Evolutionary conservation across 164 flowering plant species (phyloP).

Genomic region (Annona cherimola): DNA sequence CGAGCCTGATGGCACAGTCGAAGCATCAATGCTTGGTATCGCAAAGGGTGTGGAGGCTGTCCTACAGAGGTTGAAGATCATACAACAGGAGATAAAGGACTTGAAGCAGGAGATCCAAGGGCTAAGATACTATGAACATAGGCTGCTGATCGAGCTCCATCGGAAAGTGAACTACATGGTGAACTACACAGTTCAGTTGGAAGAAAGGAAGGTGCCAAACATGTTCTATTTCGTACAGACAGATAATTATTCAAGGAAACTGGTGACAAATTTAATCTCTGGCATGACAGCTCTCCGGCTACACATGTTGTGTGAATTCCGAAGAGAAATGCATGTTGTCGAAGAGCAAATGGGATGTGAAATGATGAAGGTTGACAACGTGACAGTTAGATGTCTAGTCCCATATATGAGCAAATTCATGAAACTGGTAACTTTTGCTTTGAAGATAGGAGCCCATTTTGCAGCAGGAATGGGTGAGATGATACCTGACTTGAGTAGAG

Average conservation of each 20-base stretch:
- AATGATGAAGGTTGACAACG: constrained; percentile 75
- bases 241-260: constrained; percentile 69
- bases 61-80: constrained; percentile 72
- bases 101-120: constrained; percentile 95
- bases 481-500: constrained; percentile 89
- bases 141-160: constrained; percentile 67
- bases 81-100: constrained; percentile 81
- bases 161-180: constrained; percentile 69
- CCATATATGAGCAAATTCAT: constrained; percentile 89
- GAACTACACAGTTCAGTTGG: constrained; percentile 61
- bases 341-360: constrained; percentile 90
- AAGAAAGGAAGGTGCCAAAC: constrained; percentile 88
- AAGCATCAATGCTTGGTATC: constrained; percentile 68
- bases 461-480: constrained; percentile 86
- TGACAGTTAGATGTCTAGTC: constrained; percentile 51
- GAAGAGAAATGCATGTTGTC: constrained; percentile 86
- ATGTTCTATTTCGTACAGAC: constrained; percentile 84
- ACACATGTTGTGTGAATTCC: constrained; percentile 81
- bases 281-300: constrained; percentile 83
- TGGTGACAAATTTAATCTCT: constrained; percentile 66
- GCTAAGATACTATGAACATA: constrained; percentile 75
- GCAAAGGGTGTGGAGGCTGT: constrained; percentile 94
- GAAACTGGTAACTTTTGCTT: constrained; percentile 77
- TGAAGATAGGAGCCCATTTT: constrained; percentile 83
- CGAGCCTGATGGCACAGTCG: constrained; percentile 40